Evolutionary conservation across 2,329 filamentous ascomycete species (phyloP).

Genomic region (Diaporthe sp.): DNA sequence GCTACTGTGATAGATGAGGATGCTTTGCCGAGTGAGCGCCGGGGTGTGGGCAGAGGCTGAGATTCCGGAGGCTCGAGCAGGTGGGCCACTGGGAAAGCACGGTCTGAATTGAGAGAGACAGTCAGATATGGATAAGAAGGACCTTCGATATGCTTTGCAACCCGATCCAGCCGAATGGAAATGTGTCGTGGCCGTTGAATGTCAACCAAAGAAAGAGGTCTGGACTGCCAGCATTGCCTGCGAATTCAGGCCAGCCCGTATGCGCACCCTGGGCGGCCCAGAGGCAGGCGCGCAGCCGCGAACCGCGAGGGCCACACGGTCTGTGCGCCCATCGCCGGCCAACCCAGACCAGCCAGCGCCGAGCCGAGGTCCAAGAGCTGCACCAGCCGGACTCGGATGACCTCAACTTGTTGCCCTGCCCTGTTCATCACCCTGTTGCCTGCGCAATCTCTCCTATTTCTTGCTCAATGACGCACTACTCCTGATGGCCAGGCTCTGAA

Average conservation of each 20-base stretch:
- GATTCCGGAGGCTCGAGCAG: not conserved
- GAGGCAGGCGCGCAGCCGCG: not conserved
- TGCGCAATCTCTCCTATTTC: not conserved
- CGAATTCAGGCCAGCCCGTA: conserved; percentile 7
- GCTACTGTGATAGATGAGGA: not conserved
- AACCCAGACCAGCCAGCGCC: not conserved
- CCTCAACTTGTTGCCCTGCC: not conserved
- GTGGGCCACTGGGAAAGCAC: not conserved
- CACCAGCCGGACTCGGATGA: not conserved
- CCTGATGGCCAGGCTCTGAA: not conserved
- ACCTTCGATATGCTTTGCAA: not conserved
- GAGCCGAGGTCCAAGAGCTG: conserved; percentile 32
- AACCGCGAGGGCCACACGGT: conserved; percentile 1
- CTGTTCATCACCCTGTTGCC: not conserved
- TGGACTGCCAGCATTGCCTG: not conserved
- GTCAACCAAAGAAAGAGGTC: not conserved
- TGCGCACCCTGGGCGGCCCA: not conserved
- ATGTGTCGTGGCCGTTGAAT: not conserved
- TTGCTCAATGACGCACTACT: not conserved
- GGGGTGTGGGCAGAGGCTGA: conserved; percentile 1
- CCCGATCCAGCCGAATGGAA: not conserved
- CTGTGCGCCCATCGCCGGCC: conserved; percentile 19
- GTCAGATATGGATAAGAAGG: not conserved
- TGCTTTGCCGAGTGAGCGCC: conserved; percentile 11
- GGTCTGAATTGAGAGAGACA: not conserved